Percentiles rank a stretch among this genome's conserved stretches.
These are phyloP conservation scores for Candida maesae DNA, from an alignment of 805 yeast genomes.

Conservation along the genomic window DNA sequence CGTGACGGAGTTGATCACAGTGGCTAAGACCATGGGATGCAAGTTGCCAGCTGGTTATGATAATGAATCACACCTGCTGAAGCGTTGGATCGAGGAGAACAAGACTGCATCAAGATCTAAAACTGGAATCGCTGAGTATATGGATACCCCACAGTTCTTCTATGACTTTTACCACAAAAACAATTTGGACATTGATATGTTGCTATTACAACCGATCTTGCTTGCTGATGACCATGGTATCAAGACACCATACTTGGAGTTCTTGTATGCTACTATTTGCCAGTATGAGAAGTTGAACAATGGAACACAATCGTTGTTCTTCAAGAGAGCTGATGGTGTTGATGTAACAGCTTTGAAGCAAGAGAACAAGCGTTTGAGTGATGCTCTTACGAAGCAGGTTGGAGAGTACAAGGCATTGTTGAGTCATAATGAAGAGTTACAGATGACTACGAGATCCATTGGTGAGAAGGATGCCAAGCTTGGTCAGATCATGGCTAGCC, in stretches of 20 bases:
- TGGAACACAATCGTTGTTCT: conserved; percentile 16
- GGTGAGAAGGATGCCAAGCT: conserved; percentile 6
- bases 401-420: conserved; percentile 10
- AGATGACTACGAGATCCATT: conserved; percentile 3
- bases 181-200: conserved; percentile 66
- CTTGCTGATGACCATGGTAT: conserved; percentile 86
- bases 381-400: conserved; percentile 6
- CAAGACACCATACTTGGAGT: conserved; percentile 88
- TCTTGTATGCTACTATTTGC: conserved; percentile 72
- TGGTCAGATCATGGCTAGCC: conserved; percentile 2
- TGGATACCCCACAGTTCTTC: conserved; percentile 55
- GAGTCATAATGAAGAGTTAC: conserved; percentile 11
- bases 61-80: conserved; percentile 55
- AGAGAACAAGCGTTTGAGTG: conserved; percentile 9
- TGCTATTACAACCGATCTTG: conserved; percentile 80
- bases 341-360: conserved; percentile 4
- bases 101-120: not conserved
- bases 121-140: conserved; percentile 20
- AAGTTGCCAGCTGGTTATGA: conserved; percentile 67
- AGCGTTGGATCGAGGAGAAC: conserved; percentile 39
- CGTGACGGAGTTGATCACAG: conserved; percentile 66
- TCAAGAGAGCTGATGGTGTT: conserved; percentile 22
- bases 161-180: conserved; percentile 59
- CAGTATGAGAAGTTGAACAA: conserved; percentile 43
- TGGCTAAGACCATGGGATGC: conserved; percentile 75